Conservation (phyloP, 768 basidiomycete species). For the Lactifluus hygrophoroides region DNA sequence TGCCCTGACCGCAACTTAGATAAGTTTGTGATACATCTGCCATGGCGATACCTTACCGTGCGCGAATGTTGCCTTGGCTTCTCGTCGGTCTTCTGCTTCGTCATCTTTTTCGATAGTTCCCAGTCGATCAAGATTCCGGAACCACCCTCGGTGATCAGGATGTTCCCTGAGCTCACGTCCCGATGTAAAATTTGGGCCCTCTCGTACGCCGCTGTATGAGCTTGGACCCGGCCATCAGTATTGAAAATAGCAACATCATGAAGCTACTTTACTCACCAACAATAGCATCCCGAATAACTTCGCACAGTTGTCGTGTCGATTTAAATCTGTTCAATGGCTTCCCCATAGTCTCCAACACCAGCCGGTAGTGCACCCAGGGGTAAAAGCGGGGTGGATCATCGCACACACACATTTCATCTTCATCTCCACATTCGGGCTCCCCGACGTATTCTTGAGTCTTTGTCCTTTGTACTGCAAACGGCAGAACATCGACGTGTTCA, state of each 20-base stretch:
- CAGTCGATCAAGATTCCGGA: background rate
- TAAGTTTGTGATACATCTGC: no score
- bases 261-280: background rate
- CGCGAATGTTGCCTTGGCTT: background rate
- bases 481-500: no score
- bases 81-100: no score
- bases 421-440: no score
- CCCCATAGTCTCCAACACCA: no score
- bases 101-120: background rate
- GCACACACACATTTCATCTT: no score
- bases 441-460: no score
- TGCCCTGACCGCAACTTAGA: slow-evolving; percentile 3
- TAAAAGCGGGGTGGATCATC: no score
- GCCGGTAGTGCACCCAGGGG: no score
- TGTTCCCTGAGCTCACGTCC: background rate
- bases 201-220: background rate
- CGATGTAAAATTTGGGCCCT: background rate
- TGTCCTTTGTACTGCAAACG: no score
- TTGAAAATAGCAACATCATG: background rate
- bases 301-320: background rate
- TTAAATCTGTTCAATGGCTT: no score
- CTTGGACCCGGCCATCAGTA: background rate
- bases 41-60: background rate
- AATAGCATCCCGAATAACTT: background rate
- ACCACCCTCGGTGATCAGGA: background rate